Evolutionary conservation across 2,329 filamentous ascomycete species (phyloP), one percentile per base, ranked within the genome.

Genomic region (Aspergillus japonicus): DNA sequence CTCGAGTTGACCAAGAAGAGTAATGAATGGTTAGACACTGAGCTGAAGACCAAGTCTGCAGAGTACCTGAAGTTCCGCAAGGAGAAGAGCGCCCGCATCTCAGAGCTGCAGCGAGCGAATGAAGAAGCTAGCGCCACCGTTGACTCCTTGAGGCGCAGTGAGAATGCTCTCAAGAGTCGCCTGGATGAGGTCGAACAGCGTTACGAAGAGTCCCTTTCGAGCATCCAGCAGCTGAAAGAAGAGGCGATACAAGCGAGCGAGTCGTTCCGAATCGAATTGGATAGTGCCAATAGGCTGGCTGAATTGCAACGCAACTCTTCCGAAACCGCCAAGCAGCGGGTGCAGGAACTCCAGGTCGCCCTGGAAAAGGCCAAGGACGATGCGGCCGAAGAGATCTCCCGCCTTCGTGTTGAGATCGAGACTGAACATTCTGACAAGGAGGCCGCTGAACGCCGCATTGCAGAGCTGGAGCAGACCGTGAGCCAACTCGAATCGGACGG

Each of bases 51-150:
- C 0, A 96, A 96, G 78, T 89, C 86, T 62, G 86, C 88, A 8
- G 95, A 99, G 73, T 87, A 92, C 51, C 85, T 94, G 66, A 96
- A 93, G 71, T 94, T 90, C 76, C 87, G 95, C 64, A 98, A 96
- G 73, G 95, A 99, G 73, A 98, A 97, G 82, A 91, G 91, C 63
- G 89, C 92, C 1, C 89, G 91, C 44, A 91, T 98, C 67, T 86
- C 92, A 8, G 91, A 96, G 69, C 85, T 99, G 29, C 91, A 97
- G 75, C 90, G 92, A 56, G 86, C 90, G 62, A 90, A 94, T 66
- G 94, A 98, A 67, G 95, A 99, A 66, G 87, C 89, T 49, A 88
- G 85, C 64, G 88, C 90, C 21, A 89, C 85, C 33, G 84, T 92
- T 55, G 92, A 96, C 57, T 85, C 89, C 10, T 80, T 96, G 23